These are phyloP conservation scores for Fomes fomentarius DNA, from an alignment of 1,284 basidiomycete genomes.

Conservation along the genomic window DNA sequence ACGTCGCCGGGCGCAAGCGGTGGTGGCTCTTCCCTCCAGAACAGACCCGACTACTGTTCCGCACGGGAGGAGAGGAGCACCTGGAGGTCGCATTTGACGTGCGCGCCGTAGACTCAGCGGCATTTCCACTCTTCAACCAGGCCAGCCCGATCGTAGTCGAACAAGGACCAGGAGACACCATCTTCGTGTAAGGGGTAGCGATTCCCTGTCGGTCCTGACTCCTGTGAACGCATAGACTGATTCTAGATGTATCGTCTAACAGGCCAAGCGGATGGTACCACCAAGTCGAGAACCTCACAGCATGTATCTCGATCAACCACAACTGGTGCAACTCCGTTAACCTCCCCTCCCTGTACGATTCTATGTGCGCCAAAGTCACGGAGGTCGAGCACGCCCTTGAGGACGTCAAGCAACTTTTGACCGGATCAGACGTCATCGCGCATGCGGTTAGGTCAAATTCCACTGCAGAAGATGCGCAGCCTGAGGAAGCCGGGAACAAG, in stretches of 20 bases:
- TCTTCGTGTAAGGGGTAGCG: slow-evolving; percentile 32
- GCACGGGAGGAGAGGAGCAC: slow-evolving; percentile 26
- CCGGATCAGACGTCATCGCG: neutral
- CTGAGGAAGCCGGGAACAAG: neutral
- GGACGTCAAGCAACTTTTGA: slow-evolving; percentile 33
- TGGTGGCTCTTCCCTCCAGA: slow-evolving; percentile 38
- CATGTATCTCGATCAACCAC: slow-evolving; percentile 38
- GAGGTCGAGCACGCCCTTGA: slow-evolving; percentile 36
- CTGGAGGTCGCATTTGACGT: slow-evolving; percentile 31
- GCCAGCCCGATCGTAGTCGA: slow-evolving; percentile 31
- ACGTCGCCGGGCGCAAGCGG: slow-evolving; percentile 35
- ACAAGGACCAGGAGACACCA: slow-evolving; percentile 34
- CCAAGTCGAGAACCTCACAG: slow-evolving; percentile 36
- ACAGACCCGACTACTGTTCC: slow-evolving; percentile 30
- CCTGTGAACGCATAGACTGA: neutral
- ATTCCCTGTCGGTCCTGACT: neutral
- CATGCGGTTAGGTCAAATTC: neutral
- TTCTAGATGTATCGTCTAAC: neutral
- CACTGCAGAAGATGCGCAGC: neutral
- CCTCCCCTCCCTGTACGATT: slow-evolving; percentile 33
- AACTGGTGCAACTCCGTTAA: slow-evolving; percentile 39
- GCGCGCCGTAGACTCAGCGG: slow-evolving; percentile 23
- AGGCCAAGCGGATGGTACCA: slow-evolving; percentile 39
- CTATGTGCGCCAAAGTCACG: slow-evolving; percentile 35
- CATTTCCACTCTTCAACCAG: slow-evolving; percentile 25